Evolutionary conservation across 2,329 filamentous ascomycete genomes (phyloP), one percentile per base, ranked within the genome.

Genomic region (Sporothrix brunneoviolacea): DNA sequence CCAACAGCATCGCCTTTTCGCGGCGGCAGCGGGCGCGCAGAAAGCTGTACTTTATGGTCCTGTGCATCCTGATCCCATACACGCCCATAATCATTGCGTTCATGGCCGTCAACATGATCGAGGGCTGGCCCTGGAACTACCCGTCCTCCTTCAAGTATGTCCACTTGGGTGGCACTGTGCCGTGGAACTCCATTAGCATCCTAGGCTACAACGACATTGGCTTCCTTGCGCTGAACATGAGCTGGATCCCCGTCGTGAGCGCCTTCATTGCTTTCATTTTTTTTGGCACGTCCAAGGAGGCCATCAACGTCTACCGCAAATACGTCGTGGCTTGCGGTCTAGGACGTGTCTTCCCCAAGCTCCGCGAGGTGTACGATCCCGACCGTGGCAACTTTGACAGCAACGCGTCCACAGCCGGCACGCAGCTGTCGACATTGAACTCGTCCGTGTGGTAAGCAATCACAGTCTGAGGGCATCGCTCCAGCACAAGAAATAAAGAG

Each of bases 261-360:
- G 65, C 69, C 4, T 58, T 75, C 1, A 67, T 72, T 41, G 68
- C 80, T 42, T 74, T 80, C 37, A 37, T 70, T 27, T 79, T 78
- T 62, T 82, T 81, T 50, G 78, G 79, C 40, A 71, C 71, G 52
- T 78, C 74, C n/a, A 69, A 68, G 22, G 77, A 80, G 27, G 74
- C 75, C 10, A 64, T 72, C 53, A 75, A 75, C 51, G 65, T 65
- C 47, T 80, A 80, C 60, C 68, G 75, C 18, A 47, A 55, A 1
- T 56, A 60, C 6, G 57, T 73, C 6, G 58, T 76, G 6, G 55
- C 53, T 8, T 3, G 73, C 22, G 72, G 75, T 0, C 58, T 77
- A 1, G 73, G 69, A 27, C 64, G 54, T 22, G 15, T 73, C 16
- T 77, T 74, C 53, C 71, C 74, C 0, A 54, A 55, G 4, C 64